These are phyloP conservation scores for Solanum dulcamara DNA, from an alignment of 257 asterid genomes.

Conservation along the genomic window DNA sequence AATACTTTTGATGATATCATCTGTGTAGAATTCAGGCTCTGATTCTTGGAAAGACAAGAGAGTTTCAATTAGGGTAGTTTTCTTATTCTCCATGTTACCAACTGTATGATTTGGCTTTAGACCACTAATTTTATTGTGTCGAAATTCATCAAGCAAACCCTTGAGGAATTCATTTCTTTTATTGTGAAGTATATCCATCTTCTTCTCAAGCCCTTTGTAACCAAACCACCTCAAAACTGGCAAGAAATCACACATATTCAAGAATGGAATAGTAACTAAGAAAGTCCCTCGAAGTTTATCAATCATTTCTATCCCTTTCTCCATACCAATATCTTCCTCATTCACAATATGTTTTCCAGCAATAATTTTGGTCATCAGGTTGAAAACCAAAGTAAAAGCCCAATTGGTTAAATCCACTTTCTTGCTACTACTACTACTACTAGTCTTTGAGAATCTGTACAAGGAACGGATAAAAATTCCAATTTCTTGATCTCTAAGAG, in stretches of 20 bases:
- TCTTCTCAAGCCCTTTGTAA: constrained; percentile 33
- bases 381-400: constrained; percentile 23
- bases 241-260: constrained; percentile 2
- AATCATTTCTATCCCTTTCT: constrained; percentile 18
- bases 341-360: constrained; percentile 23
- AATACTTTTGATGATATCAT: constrained; percentile 35
- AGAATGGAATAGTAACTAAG: not conserved
- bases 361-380: constrained; percentile 18
- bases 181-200: constrained; percentile 1
- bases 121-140: not conserved
- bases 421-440: not conserved
- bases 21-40: constrained; percentile 45
- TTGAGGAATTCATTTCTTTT: constrained; percentile 32
- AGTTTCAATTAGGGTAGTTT: constrained; percentile 10
- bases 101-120: not conserved
- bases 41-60: constrained; percentile 25
- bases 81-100: not conserved
- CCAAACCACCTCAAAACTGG: constrained; percentile 48
- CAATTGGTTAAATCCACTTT: constrained; percentile 3
- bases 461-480: constrained; percentile 10
- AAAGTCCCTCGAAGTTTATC: constrained; percentile 14
- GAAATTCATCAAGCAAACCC: constrained; percentile 18
- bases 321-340: constrained; percentile 24
- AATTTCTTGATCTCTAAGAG: constrained; percentile 22
- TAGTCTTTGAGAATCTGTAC: not conserved